phyloP scores from a whole-genome alignment of 1,284 basidiomycete species.

The Irpex lacteus region DNA sequence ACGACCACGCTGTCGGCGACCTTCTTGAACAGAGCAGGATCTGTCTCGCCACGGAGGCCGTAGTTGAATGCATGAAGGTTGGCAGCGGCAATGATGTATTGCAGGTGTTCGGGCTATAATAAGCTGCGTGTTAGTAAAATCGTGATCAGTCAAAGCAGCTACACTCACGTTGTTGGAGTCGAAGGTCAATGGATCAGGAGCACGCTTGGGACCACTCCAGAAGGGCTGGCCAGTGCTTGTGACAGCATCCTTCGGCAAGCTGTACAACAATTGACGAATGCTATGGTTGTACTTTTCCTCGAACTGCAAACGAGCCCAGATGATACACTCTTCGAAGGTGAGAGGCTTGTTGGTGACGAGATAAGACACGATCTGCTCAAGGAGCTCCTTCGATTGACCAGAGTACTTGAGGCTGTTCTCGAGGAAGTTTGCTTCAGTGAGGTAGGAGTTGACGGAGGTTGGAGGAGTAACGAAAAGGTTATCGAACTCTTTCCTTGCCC shows the following conservation, averaged over 20 bases:
- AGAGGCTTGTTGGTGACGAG: constrained; percentile 92
- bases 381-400: constrained; percentile 87
- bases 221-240: constrained; percentile 93
- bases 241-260: constrained; percentile 89
- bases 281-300: constrained; percentile 94
- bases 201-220: constrained; percentile 98
- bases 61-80: constrained; percentile 99
- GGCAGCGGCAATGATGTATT: constrained; percentile 91
- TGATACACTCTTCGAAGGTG: constrained; percentile 96
- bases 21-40: constrained; percentile 80
- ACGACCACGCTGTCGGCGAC: constrained; percentile 84
- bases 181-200: constrained; percentile 91
- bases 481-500: constrained; percentile 94
- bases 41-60: constrained; percentile 88
- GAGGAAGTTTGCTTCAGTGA: constrained; percentile 95
- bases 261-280: constrained; percentile 92
- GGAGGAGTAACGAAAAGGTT: constrained; percentile 92
- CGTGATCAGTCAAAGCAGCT: background rate
- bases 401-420: constrained; percentile 90
- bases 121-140: constrained; percentile 5
- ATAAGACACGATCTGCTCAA: constrained; percentile 88
- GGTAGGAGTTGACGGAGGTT: constrained; percentile 94
- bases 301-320: constrained; percentile 96
- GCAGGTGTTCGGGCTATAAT: constrained; percentile 77
- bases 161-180: constrained; percentile 78